Evolutionary conservation across 1,284 basidiomycete species (phyloP), one percentile per base, ranked within the genome.

Genomic region (Irpex lacteus): DNA sequence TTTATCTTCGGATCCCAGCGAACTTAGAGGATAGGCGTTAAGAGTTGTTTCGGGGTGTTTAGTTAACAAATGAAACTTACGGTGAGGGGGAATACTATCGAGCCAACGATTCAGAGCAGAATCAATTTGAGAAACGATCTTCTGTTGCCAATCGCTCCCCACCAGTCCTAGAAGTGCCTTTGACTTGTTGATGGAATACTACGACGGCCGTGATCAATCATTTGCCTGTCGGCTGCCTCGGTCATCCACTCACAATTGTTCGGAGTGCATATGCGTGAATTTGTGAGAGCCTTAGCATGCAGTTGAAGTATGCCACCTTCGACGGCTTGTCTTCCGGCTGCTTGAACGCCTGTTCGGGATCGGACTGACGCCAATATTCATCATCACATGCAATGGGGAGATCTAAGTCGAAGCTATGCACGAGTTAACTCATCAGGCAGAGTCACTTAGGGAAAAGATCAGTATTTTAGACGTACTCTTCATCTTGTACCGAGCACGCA

Each of bases 401-500:
- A 54, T 92, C 89, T 3, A 92, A 76, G 70, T 95, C 92, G 68
- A 91, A 89, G 70, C 88, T 90, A 63, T 19, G 40, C 54, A 58
- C 36, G 37, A 34, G 53, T 9, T 55, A 57, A 54, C 15, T 5
- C 32, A 56, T 57, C 32, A 57, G 18, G 11, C 8, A 52, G 11
- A 21, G 18, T 52, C 18, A 52, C 7, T 21, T 9, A 52, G 8
- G 11, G 50, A 8, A 5, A 21, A 52, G 50, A 52, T 53, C 38
- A 34, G 2, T 26, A 26, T 26, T 26, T 26, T 26, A 18, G 44
- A 36, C 85, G 5, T 68, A 91, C 90, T 94, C 93, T 73, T 93
- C 91, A 65, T 94, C 91, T 65, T 92, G 89, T 54, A 94, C 86
- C 1, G 88, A 89, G 71, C 89, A 88, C 0, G 91, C 90, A 18